Evolutionary conservation across 2,329 filamentous ascomycete genomes (phyloP).

Genomic region (Lasiodiplodia sp.): DNA sequence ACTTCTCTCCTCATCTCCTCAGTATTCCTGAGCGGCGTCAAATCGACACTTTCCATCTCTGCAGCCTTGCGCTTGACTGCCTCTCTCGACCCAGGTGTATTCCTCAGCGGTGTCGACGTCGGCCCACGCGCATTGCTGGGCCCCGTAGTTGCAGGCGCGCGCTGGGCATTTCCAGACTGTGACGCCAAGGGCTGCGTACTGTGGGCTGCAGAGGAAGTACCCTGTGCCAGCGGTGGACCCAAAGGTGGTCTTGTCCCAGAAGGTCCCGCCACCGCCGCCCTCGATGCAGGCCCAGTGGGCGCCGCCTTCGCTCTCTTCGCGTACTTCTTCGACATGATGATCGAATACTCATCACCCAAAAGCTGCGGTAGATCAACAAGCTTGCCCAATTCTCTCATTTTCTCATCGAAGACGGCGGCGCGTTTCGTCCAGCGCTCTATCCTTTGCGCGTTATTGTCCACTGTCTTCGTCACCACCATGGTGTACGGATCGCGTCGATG

Average conservation of each 20-base stretch:
- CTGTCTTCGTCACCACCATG: neutral
- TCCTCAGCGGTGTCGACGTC: neutral
- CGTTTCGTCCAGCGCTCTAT: neutral
- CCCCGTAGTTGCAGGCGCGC: neutral
- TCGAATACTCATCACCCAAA: neutral
- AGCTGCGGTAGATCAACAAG: neutral
- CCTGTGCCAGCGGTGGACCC: too few relatives aligned
- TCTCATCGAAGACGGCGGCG: neutral
- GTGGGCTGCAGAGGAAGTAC: too few relatives aligned
- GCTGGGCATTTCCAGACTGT: neutral
- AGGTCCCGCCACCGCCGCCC: too few relatives aligned
- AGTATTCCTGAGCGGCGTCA: neutral
- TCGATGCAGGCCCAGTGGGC: neutral
- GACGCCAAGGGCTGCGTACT: neutral
- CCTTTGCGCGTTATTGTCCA: neutral
- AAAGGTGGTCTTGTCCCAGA: neutral
- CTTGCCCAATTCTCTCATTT: neutral
- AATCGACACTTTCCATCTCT: neutral
- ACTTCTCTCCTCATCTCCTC: neutral
- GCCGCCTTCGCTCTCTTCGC: neutral
- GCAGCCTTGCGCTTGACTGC: neutral
- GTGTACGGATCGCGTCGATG: neutral
- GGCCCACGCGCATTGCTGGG: neutral
- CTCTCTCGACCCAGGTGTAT: neutral
- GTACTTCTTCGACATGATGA: neutral